A percentile compares a stretch with the other conserved stretches of the same genome.
These are phyloP conservation scores for Nitzschia putrida DNA, from an alignment of 108 stramenopile genomes.

Conservation along the genomic window DNA sequence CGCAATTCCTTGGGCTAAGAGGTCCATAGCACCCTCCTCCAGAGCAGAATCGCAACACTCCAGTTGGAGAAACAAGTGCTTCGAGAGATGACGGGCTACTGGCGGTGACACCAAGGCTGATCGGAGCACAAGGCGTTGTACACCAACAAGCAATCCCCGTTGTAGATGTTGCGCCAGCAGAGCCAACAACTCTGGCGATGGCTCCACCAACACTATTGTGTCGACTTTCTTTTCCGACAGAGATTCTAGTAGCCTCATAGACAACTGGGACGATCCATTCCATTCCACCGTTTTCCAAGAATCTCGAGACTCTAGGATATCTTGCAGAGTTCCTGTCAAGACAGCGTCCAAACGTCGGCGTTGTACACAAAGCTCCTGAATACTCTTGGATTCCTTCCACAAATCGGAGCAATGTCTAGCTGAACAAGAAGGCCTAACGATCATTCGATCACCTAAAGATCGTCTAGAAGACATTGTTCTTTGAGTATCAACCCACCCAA, in stretches of 20 bases:
- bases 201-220: constrained; percentile 1
- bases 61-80: not conserved
- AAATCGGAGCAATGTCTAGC: not conserved
- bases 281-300: constrained; percentile 12
- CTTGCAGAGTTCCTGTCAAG: constrained; percentile 18
- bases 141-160: not conserved
- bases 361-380: not conserved
- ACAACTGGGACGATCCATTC: constrained; percentile 4
- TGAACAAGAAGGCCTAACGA: not conserved
- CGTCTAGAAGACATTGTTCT: too few species aligned
- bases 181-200: not conserved
- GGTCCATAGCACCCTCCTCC: not conserved
- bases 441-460: not conserved
- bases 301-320: constrained; percentile 3
- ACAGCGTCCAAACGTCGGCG: constrained; percentile 8
- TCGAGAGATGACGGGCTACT: not conserved
- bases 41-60: constrained; percentile 13
- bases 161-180: not conserved
- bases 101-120: not conserved
- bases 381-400: not conserved
- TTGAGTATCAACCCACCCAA: too few species aligned
- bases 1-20: not conserved
- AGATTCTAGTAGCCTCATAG: constrained; percentile 4
- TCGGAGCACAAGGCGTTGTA: not conserved
- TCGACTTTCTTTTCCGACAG: not conserved